Conservation (phyloP, 768 basidiomycete genomes). For the Calvatia gigantea region DNA sequence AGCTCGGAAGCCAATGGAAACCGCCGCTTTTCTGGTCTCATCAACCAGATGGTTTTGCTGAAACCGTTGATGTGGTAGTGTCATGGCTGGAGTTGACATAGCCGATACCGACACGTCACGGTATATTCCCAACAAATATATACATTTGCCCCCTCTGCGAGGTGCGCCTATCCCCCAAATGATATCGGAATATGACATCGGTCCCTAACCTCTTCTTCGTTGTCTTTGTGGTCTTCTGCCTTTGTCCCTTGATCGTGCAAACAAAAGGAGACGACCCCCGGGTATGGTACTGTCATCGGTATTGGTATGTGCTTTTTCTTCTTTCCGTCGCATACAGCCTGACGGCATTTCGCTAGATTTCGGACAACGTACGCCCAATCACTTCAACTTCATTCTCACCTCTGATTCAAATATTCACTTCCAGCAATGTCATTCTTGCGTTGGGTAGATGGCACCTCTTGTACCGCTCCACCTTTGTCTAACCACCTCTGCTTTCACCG, state of each 20-base stretch:
- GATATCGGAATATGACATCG: no score
- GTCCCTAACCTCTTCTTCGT: conserved; percentile 59
- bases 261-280: conserved; percentile 68
- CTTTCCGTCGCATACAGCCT: conserved; percentile 3
- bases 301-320: conserved; percentile 54
- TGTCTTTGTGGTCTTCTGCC: conserved; percentile 67
- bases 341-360: conserved; percentile 51
- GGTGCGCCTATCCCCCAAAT: no score
- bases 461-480: not conserved
- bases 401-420: conserved; percentile 21
- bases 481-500: conserved; percentile 37
- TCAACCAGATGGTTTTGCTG: no score
- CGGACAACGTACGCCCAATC: conserved; percentile 74
- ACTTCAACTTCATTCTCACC: not conserved
- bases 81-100: no score
- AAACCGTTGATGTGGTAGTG: no score
- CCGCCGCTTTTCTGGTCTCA: no score
- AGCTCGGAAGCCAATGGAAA: no score
- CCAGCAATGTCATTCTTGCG: conserved; percentile 76
- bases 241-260: conserved; percentile 58
- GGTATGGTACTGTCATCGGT: conserved; percentile 93
- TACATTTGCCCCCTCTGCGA: no score
- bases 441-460: conserved; percentile 59
- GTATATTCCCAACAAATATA: no score
- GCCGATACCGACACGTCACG: no score